Percentiles rank a stretch among this genome's conserved stretches.
These are phyloP conservation scores for Paraphoma chrysanthemicola DNA, from an alignment of 2,329 filamentous ascomycete species.

Conservation along the genomic window DNA sequence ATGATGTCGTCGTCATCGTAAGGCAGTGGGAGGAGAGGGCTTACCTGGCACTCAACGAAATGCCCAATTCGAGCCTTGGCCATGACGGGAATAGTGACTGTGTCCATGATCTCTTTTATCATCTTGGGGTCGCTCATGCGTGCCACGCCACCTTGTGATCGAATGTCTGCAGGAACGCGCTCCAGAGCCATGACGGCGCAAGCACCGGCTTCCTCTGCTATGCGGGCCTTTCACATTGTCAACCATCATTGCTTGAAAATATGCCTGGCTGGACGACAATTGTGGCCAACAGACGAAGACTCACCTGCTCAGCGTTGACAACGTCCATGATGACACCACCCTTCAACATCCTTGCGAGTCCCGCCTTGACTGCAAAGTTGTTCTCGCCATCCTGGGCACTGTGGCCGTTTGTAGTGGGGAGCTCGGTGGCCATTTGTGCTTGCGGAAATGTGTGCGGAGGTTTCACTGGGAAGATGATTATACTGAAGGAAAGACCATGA, in stretches of 20 bases:
- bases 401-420: conserved; percentile 56
- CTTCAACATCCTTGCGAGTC: conserved; percentile 97
- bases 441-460: neutral
- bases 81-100: conserved; percentile 98
- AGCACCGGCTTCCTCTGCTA: conserved; percentile 95
- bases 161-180: conserved; percentile 95
- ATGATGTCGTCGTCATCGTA: too few species aligned
- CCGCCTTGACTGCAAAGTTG: conserved; percentile 90
- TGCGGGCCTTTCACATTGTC: conserved; percentile 70
- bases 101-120: conserved; percentile 93
- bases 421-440: conserved; percentile 54
- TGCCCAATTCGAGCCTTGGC: conserved; percentile 98
- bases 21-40: conserved; percentile 7
- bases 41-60: conserved; percentile 91
- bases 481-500: neutral
- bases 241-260: conserved; percentile 6
- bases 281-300: conserved; percentile 4
- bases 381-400: conserved; percentile 54
- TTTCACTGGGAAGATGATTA: neutral
- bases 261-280: neutral
- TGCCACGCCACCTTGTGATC: conserved; percentile 88
- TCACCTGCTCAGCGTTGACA: conserved; percentile 82
- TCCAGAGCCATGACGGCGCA: conserved; percentile 98
- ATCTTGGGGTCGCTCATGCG: conserved; percentile 95
- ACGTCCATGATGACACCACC: conserved; percentile 99